These are phyloP conservation scores for Aspergillus saccharolyticus DNA, from an alignment of 495 filamentous ascomycete genomes.

Conservation along the genomic window DNA sequence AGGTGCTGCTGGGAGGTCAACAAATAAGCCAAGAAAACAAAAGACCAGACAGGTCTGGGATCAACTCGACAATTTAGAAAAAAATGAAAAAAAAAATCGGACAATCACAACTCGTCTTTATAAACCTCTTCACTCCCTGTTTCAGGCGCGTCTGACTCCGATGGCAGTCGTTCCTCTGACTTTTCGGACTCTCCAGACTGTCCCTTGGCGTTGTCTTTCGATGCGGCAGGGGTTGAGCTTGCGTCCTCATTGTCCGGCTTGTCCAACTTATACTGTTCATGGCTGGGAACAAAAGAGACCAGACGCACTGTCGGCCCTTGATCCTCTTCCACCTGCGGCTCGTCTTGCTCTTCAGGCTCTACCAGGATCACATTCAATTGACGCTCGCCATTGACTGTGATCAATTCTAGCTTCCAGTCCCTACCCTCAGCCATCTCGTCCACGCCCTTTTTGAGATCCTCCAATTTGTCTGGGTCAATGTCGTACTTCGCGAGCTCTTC, in stretches of 20 bases:
- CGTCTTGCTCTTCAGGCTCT: conserved; percentile 30
- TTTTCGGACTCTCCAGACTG: neutral
- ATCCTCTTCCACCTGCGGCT: conserved; percentile 10
- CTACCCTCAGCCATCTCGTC: conserved; percentile 38
- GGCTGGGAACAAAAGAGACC: neutral
- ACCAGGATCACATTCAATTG: conserved; percentile 43
- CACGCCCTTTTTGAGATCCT: conserved; percentile 55
- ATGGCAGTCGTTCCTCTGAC: conserved; percentile 3
- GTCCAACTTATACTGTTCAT: neutral
- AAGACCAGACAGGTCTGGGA: neutral
- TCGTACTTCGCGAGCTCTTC: conserved; percentile 64
- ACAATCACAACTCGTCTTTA: conserved; percentile 50
- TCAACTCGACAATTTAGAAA: neutral
- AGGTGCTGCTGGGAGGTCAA: neutral
- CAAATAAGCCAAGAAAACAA: neutral
- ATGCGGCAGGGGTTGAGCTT: conserved; percentile 4
- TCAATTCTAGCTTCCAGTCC: conserved; percentile 45
- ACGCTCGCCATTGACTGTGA: conserved; percentile 43
- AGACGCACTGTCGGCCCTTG: neutral
- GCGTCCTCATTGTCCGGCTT: neutral
- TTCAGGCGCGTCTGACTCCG: conserved; percentile 17
- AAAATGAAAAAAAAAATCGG: neutral
- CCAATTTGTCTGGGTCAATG: conserved; percentile 62
- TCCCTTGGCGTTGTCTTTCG: conserved; percentile 2
- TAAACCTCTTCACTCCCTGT: conserved; percentile 49